Evolutionary conservation across 164 flowering plant species (phyloP), one percentile per base, ranked within the genome.

Genomic region (Chloranthus sessilifolius): DNA sequence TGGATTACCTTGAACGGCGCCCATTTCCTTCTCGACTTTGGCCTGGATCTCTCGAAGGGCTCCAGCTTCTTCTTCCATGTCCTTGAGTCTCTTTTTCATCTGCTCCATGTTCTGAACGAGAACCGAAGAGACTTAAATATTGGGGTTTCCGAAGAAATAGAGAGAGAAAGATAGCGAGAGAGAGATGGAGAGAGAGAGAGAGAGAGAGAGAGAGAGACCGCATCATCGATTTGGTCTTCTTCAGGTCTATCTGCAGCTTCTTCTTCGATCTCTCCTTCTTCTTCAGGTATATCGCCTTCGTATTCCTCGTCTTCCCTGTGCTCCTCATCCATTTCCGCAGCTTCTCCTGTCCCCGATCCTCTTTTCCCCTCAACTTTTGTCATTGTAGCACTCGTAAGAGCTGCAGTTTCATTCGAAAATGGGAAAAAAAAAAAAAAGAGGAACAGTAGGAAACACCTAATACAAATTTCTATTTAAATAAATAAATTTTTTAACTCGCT

Each of bases 41-140:
- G 65, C 65, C 44, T 68, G 72, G 65, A 68, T 68, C 50, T 68
- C 68, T 10, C 72, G 60, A 14, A 68, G 50, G 21, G 68, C 68
- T 1, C 58, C 38, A 0, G 62, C 72, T 40, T 63, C 72, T 4
- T 68, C 65, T 26, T 63, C 68, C 52, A 68, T 68, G 55, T 63
- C 68, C 58, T 55, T 63, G 43, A 68, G 23, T 53, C 72, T 51
- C 49, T 63, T 63, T 50, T 68, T 68, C 72, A 68, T 63, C 43
- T 63, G 64, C 19, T 63, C 68, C 43, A 68, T 47, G 15, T 68
- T 63, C 64, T 68, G 65, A 1, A 50, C 21, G 19, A 24, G 3
- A 11, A 23, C 17, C n/a, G n/a, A 36, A 25, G 21, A 24, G 4
- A 9, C 20, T 5, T 22, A 34, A 3, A 14, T 0, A 1, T 17